phyloP scores from a whole-genome alignment of 331 rosid species.

The Rhamnella rubrinervis region DNA sequence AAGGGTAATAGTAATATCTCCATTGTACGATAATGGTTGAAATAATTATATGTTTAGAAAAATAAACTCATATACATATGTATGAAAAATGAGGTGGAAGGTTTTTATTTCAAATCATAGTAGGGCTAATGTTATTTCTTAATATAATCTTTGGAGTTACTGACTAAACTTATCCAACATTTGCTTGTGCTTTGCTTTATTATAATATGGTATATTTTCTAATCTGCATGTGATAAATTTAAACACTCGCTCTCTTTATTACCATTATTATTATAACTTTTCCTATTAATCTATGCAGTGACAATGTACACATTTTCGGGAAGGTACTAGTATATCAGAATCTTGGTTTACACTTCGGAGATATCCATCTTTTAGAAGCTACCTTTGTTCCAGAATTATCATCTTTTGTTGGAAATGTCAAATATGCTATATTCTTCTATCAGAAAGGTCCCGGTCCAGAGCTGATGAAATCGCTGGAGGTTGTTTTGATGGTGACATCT shows the following conservation, averaged over 20 bases:
- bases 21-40: no score
- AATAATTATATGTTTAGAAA: no score
- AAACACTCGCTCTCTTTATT: neutral
- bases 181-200: neutral
- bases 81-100: no score
- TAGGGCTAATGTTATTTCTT: no score
- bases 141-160: no score
- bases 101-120: no score
- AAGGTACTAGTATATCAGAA: conserved; percentile 62
- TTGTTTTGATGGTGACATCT: conserved; percentile 81
- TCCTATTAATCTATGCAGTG: conserved; percentile 26
- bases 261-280: neutral
- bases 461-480: conserved; percentile 80
- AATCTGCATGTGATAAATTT: neutral
- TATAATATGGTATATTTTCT: neutral
- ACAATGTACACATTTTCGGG: conserved; percentile 58
- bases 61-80: no score
- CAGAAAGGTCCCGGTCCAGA: conserved; percentile 58
- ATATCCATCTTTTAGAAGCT: conserved; percentile 58
- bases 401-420: conserved; percentile 51
- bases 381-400: conserved; percentile 39
- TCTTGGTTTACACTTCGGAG: conserved; percentile 80
- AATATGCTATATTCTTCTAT: conserved; percentile 71
- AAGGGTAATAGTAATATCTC: no score
- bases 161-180: no score